Evolutionary conservation across 2,329 filamentous ascomycete species (phyloP), one percentile per base, ranked within the genome.

Genomic region (Sporothrix phasma): DNA sequence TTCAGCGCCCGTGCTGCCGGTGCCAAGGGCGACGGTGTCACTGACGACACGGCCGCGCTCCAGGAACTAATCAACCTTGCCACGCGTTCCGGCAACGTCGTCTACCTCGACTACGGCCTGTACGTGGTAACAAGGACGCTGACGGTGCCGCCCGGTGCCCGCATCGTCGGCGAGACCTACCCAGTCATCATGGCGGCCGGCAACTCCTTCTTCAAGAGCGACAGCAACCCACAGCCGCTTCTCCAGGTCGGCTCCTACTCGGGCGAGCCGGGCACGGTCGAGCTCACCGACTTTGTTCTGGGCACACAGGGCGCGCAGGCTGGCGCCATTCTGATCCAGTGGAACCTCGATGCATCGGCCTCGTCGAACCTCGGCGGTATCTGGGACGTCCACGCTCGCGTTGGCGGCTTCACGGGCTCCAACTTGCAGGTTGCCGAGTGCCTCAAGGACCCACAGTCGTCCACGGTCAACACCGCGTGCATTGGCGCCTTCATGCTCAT

Each of bases 281-380:
- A 92, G 73, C 83, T 87, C 76, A 84, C 81, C 8, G 88, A 92
- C 70, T 84, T 89, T 69, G 81, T 92, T 51, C 79, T 92, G n/a
- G 82, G 81, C 65, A 89, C 87, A 0, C 80, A 84, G 66, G 88
- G 88, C 2, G 76, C 84, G 34, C 80, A 85, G 41, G 79, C 84
- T 0, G 89, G 89, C 7, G 88, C 88, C 1, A 79, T 86, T 8
- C 76, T 91, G 10, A 83, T 92, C 70, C 80, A 91, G 71, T 91
- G 87, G 87, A 90, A 90, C 71, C 76, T 90, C 17, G 61, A 54
- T 10, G 80, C 78, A 54, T 78, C 61, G 24, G 78, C 78, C 15
- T 79, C 13, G 88, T 70, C 74, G 67, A 79, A 31, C 4, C 39
- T 59, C 2, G 63, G 61, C 4, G 68, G 66, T 5, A 54, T 70